These are phyloP conservation scores for Leptographium galeiforme DNA, from an alignment of 2,329 filamentous ascomycete species.

Conservation along the genomic window DNA sequence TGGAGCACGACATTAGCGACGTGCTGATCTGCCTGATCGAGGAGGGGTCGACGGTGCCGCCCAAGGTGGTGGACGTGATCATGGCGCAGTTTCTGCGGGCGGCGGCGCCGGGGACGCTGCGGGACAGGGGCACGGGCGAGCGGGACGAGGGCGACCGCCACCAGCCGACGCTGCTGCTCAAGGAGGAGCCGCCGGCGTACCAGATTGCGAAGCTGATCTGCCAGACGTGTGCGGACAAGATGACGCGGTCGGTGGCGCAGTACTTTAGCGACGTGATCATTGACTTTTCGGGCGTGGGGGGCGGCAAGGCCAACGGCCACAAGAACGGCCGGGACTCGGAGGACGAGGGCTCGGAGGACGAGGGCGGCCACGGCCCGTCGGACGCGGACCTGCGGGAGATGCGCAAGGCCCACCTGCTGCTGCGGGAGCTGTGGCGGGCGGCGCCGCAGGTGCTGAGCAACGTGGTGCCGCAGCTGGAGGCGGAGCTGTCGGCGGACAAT, in stretches of 20 bases:
- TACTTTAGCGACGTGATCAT: slow-evolving; percentile 97
- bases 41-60: slow-evolving; percentile 63
- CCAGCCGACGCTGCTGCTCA: slow-evolving; percentile 72
- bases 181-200: slow-evolving; percentile 84
- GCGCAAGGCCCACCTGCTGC: slow-evolving; percentile 74
- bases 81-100: slow-evolving; percentile 91
- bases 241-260: slow-evolving; percentile 86
- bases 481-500: slow-evolving; percentile 83
- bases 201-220: slow-evolving; percentile 94
- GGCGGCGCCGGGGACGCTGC: slow-evolving; percentile 53
- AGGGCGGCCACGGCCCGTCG: slow-evolving; percentile 47
- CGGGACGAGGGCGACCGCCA: slow-evolving; percentile 51
- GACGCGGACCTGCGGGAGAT: slow-evolving; percentile 80
- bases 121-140: slow-evolving; percentile 34
- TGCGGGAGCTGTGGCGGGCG: slow-evolving; percentile 88
- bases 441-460: slow-evolving; percentile 80
- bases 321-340: slow-evolving; percentile 30
- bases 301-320: not conserved
- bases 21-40: slow-evolving; percentile 78
- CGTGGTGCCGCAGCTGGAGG: slow-evolving; percentile 85
- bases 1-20: slow-evolving; percentile 83
- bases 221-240: slow-evolving; percentile 78
- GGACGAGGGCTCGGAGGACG: slow-evolving; percentile 6
- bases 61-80: slow-evolving; percentile 78
- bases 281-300: slow-evolving; percentile 53